Evolutionary conservation across 2,329 filamentous ascomycete species (phyloP).

Genomic region (Tolypocladium tundrense): DNA sequence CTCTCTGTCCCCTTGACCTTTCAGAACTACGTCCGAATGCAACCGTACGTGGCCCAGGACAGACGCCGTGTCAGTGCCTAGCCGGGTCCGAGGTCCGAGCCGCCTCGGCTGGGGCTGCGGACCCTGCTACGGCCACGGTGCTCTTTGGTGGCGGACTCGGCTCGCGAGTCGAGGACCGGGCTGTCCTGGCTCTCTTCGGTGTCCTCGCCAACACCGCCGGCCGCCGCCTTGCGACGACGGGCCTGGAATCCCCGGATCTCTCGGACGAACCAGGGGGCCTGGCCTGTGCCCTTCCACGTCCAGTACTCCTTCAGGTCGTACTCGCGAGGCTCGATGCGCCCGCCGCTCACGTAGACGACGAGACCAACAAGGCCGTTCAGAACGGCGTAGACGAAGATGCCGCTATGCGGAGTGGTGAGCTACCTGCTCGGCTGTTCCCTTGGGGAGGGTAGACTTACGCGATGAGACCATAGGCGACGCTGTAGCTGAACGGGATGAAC

Average conservation of each 20-base stretch:
- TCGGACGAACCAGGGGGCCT: slow-evolving; percentile 37
- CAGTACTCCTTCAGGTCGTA: slow-evolving; percentile 47
- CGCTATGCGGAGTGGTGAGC: slow-evolving; percentile 20
- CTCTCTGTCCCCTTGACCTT: neutral
- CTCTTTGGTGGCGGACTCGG: slow-evolving; percentile 14
- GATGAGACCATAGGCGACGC: slow-evolving; percentile 67
- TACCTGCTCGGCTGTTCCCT: neutral
- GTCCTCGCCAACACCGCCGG: neutral
- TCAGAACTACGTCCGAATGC: neutral
- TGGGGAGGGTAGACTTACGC: slow-evolving; percentile 34
- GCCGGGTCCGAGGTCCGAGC: neutral
- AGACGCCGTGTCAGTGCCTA: neutral
- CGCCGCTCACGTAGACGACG: slow-evolving; percentile 31
- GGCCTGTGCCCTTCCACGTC: slow-evolving; percentile 40
- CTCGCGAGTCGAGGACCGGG: slow-evolving; percentile 6
- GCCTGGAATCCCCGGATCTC: slow-evolving; percentile 13
- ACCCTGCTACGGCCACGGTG: neutral
- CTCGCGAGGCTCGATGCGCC: slow-evolving; percentile 35
- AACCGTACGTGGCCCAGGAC: neutral
- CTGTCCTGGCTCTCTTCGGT: slow-evolving; percentile 4
- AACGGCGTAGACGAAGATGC: slow-evolving; percentile 42
- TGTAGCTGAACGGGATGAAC: slow-evolving; percentile 71
- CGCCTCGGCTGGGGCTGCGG: neutral
- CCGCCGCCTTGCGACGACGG: neutral
- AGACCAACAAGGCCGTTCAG: slow-evolving; percentile 38